Percentiles rank a stretch among this genome's conserved stretches.
Conservation (phyloP, 495 filamentous ascomycete species). For the Neurospora terricola region DNA sequence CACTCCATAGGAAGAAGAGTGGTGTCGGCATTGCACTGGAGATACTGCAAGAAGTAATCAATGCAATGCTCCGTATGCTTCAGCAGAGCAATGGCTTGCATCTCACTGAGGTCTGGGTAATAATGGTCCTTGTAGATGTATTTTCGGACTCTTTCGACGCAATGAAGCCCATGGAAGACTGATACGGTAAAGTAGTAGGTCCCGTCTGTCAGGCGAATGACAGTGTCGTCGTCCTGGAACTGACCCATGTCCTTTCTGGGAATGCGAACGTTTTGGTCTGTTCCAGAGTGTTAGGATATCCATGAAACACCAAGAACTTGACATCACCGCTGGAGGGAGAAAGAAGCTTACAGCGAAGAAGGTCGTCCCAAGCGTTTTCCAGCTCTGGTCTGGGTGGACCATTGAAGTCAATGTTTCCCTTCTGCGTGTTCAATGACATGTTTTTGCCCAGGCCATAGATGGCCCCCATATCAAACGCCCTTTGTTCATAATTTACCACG, state of each 20-base stretch:
- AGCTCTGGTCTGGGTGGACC: conserved; percentile 3
- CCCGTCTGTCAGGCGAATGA: conserved; percentile 2
- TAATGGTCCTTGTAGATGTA: conserved; percentile 3
- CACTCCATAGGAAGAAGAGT: conserved; percentile 5
- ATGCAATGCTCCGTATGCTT: conserved; percentile 6
- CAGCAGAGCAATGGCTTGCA: not conserved
- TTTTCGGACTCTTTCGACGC: not conserved
- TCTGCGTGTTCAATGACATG: not conserved
- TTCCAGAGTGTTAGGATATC: not conserved
- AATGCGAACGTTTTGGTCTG: not conserved
- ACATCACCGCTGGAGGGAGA: not conserved
- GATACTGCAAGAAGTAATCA: conserved; percentile 5
- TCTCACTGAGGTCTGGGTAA: not conserved
- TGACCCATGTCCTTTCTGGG: not conserved
- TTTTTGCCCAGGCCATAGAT: not conserved
- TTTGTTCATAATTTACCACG: not conserved
- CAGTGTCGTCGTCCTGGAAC: not conserved
- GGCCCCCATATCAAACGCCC: not conserved
- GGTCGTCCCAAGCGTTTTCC: not conserved
- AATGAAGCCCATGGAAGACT: conserved; percentile 3
- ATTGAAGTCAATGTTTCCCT: not conserved
- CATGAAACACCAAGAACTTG: not conserved
- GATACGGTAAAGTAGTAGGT: not conserved
- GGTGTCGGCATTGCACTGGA: conserved; percentile 7
- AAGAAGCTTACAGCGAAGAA: not conserved